Percentiles rank a stretch among this genome's conserved stretches.
Conservation (phyloP, 441 rosid species). For the Adansonia grandidieri region DNA sequence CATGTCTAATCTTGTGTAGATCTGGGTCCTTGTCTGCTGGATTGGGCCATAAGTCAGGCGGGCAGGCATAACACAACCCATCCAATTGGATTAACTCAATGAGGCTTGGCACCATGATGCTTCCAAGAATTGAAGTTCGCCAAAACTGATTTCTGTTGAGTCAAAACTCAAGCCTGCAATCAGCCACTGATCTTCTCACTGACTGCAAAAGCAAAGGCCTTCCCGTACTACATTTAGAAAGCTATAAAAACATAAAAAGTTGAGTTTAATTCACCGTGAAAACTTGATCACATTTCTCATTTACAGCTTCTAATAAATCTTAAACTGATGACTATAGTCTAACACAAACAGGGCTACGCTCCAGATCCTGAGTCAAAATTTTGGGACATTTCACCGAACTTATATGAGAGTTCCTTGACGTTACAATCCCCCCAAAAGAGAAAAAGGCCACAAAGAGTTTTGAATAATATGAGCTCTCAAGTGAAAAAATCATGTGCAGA, state of each 20-base stretch:
- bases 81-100: no score
- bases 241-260: not conserved
- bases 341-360: not conserved
- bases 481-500: conserved; percentile 35
- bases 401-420: not conserved
- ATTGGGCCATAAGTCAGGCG: no score
- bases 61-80: no score
- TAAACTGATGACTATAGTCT: not conserved
- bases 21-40: no score
- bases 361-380: not conserved
- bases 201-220: not conserved
- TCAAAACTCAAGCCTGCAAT: no score
- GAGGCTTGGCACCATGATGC: no score
- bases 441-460: not conserved
- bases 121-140: no score
- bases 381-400: conserved; percentile 11
- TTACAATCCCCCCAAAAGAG: not conserved
- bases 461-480: conserved; percentile 10
- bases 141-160: no score
- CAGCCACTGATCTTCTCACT: not conserved
- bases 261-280: not conserved
- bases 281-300: not conserved
- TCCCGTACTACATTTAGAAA: not conserved
- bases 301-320: not conserved
- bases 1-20: no score